Percentiles rank a stretch among this genome's conserved stretches.
Conservation (phyloP, 768 basidiomycete species). For the Phlebiopsis gigantea region DNA sequence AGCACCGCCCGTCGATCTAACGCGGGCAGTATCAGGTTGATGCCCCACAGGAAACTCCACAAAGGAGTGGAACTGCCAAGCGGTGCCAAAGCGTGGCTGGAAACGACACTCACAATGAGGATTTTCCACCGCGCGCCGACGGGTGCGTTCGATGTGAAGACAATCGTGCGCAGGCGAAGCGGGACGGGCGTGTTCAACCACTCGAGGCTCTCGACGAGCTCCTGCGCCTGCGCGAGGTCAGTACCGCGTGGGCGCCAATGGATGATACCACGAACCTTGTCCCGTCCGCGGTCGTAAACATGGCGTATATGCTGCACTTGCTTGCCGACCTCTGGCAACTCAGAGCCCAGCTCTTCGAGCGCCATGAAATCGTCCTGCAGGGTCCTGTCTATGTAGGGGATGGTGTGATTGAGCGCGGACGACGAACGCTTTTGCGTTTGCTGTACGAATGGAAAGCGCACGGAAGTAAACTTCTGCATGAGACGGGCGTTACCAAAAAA, state of each 20-base stretch:
- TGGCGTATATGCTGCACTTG: conserved; percentile 57
- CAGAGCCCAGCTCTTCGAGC: conserved; percentile 49
- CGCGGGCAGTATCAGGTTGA: background rate
- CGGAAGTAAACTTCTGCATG: background rate
- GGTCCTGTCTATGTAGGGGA: conserved; percentile 56
- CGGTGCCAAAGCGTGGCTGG: background rate
- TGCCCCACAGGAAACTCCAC: background rate
- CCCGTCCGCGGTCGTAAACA: conserved; percentile 69
- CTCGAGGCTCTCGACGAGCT: conserved; percentile 55
- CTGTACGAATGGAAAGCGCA: conserved; percentile 27
- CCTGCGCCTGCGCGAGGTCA: conserved; percentile 45
- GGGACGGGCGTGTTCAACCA: conserved; percentile 81
- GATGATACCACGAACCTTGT: conserved; percentile 42
- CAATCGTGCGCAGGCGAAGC: conserved; percentile 66
- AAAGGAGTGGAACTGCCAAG: background rate
- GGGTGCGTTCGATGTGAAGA: conserved; percentile 68
- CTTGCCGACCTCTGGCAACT: conserved; percentile 54
- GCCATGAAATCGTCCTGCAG: conserved; percentile 57
- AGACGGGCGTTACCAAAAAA: background rate
- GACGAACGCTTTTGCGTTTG: conserved; percentile 55
- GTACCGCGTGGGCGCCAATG: background rate
- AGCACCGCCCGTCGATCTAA: background rate
- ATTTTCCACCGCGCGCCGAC: conserved; percentile 69
- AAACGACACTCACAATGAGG: conserved; percentile 41
- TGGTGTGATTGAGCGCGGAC: conserved; percentile 50